These are phyloP conservation scores for Coelastrella sp. DNA, from an alignment of 139 green algal species.

Conservation along the genomic window DNA sequence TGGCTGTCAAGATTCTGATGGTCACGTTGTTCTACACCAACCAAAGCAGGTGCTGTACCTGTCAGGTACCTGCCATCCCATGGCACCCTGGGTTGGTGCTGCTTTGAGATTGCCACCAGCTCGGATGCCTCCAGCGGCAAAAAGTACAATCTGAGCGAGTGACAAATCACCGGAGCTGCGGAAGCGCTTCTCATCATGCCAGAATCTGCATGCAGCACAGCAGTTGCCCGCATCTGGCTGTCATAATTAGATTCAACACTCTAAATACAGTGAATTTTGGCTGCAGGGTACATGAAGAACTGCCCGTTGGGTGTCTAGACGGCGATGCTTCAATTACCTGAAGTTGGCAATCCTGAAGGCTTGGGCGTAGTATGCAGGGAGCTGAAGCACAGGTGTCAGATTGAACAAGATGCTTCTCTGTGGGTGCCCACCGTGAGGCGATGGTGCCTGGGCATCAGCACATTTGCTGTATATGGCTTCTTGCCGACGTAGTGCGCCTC, in stretches of 20 bases:
- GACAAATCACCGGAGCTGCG: conserved; percentile 55
- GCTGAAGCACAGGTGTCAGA: too few relatives aligned
- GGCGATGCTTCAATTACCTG: neutral
- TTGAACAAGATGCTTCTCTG: neutral
- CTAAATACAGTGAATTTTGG: neutral
- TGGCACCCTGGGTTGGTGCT: conserved; percentile 21
- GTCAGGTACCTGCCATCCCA: conserved; percentile 59
- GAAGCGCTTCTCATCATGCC: conserved; percentile 69
- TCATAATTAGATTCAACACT: too few relatives aligned
- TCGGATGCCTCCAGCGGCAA: conserved; percentile 51
- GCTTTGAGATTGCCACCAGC: conserved; percentile 57
- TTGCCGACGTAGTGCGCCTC: too few relatives aligned
- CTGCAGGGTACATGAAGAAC: too few relatives aligned
- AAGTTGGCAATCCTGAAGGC: neutral
- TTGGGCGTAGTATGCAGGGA: too few relatives aligned
- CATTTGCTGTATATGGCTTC: too few relatives aligned
- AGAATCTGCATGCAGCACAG: conserved; percentile 50
- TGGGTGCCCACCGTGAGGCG: too few relatives aligned
- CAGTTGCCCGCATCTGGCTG: too few relatives aligned
- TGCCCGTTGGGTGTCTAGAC: neutral
- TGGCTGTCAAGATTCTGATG: too few relatives aligned
- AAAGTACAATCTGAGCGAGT: conserved; percentile 53
- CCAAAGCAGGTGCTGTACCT: neutral
- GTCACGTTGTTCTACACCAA: neutral
- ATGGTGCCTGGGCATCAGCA: too few relatives aligned